Conservation (phyloP, 306 rosid species). For the Cercis canadensis region DNA sequence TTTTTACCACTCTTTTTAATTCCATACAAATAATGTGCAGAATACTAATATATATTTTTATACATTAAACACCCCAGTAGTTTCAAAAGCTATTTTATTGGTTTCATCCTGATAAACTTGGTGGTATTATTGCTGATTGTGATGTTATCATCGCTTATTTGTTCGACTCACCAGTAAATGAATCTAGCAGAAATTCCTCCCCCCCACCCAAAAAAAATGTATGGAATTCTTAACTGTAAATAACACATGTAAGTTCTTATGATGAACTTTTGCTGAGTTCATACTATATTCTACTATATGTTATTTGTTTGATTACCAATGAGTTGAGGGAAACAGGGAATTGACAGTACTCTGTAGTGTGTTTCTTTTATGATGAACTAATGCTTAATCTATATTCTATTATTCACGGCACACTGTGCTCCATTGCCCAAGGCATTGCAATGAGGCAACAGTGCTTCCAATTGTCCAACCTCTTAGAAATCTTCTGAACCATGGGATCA, state of each 20-base stretch:
- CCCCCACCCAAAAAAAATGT: no score
- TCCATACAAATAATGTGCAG: background rate
- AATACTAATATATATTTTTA: background rate
- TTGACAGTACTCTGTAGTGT: background rate
- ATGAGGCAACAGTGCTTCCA: background rate
- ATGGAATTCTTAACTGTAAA: no score
- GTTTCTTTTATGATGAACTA: background rate
- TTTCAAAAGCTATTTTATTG: background rate
- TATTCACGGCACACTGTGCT: background rate
- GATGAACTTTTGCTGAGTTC: no score
- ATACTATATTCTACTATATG: no score
- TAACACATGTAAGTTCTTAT: no score
- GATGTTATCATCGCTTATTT: background rate
- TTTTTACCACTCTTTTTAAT: background rate
- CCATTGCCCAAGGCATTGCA: background rate
- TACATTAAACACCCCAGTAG: background rate
- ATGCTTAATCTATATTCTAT: background rate
- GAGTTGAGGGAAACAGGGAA: no score
- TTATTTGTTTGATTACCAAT: no score
- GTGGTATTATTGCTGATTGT: conserved; percentile 1
- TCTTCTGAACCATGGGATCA: no score
- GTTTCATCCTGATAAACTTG: background rate
- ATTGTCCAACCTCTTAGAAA: no score
- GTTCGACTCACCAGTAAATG: no score
- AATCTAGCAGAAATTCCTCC: no score